A percentile compares a stretch with the other conserved stretches of the same genome.
Conservation (phyloP, 371 early-diverging fungal species). For the Dichotomocladium elegans region DNA sequence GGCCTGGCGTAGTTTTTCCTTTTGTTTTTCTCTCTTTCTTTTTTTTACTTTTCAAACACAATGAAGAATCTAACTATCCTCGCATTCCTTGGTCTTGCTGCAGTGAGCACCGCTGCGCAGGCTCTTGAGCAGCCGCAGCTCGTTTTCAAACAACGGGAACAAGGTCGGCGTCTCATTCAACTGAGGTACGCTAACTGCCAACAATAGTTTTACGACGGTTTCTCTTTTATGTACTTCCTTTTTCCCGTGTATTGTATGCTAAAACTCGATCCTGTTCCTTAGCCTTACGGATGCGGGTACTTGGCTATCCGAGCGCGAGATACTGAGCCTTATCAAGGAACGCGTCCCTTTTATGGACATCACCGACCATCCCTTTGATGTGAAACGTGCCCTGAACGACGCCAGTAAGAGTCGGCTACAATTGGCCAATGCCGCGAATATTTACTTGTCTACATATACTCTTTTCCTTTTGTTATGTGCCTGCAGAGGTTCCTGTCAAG, state of each 20-base stretch:
- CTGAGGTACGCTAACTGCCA: slow-evolving; percentile 2
- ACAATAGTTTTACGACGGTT: not conserved
- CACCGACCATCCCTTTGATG: slow-evolving; percentile 58
- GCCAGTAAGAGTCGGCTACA: not conserved
- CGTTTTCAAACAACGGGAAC: not conserved
- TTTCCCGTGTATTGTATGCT: not conserved
- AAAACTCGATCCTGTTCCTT: too few relatives aligned
- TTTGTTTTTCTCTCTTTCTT: not conserved
- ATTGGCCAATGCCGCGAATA: too few relatives aligned
- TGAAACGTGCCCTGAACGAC: not conserved
- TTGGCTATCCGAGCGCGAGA: slow-evolving; percentile 68
- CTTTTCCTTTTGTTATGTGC: slow-evolving; percentile 1
- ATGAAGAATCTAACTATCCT: not conserved
- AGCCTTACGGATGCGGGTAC: slow-evolving; percentile 4
- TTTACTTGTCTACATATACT: too few relatives aligned
- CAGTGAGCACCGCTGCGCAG: not conserved
- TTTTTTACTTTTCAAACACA: not conserved
- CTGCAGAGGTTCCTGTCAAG: slow-evolving; percentile 40
- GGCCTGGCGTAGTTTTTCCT: not conserved
- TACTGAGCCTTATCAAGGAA: slow-evolving; percentile 59
- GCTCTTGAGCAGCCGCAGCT: not conserved
- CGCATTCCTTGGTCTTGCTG: not conserved
- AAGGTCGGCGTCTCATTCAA: slow-evolving; percentile 3
- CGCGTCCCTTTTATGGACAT: slow-evolving; percentile 84
- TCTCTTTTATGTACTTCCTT: not conserved